These are phyloP conservation scores for Sergeia podlipaevii DNA, from an alignment of 208 protist genomes.

Conservation along the genomic window DNA sequence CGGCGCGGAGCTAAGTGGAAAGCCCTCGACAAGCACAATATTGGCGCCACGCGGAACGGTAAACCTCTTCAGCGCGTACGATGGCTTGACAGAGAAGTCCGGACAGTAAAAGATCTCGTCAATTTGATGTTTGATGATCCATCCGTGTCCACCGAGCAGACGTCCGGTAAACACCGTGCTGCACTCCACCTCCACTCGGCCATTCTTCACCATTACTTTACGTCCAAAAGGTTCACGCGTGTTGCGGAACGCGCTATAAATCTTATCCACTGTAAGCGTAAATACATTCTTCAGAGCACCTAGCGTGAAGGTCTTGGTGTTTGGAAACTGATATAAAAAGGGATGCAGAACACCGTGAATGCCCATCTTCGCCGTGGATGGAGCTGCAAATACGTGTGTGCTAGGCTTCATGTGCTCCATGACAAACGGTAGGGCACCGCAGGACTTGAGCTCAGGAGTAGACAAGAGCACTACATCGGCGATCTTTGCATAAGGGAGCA, in stretches of 20 bases:
- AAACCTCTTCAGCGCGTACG: slow-evolving; percentile 69
- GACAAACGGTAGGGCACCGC: slow-evolving; percentile 84
- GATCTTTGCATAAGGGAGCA: slow-evolving; percentile 39
- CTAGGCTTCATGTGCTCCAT: slow-evolving; percentile 59
- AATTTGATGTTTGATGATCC: slow-evolving; percentile 85
- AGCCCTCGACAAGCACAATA: slow-evolving; percentile 62
- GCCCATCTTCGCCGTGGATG: slow-evolving; percentile 72
- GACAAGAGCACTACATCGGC: slow-evolving; percentile 82
- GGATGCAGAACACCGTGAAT: slow-evolving; percentile 72
- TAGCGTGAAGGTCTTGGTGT: slow-evolving; percentile 31
- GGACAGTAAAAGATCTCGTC: slow-evolving; percentile 89
- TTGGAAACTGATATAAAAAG: slow-evolving; percentile 80
- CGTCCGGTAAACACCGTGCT: slow-evolving; percentile 58
- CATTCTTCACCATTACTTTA: slow-evolving; percentile 59
- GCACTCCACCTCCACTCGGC: slow-evolving; percentile 69
- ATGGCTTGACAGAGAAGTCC: slow-evolving; percentile 76
- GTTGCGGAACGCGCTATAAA: slow-evolving; percentile 84
- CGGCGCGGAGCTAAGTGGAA: slow-evolving; percentile 17
- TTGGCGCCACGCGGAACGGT: slow-evolving; percentile 66
- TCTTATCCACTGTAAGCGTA: slow-evolving; percentile 71
- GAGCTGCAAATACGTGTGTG: slow-evolving; percentile 55
- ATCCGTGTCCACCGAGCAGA: slow-evolving; percentile 75
- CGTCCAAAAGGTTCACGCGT: slow-evolving; percentile 74
- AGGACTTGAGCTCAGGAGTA: slow-evolving; percentile 64
- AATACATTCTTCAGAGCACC: slow-evolving; percentile 22